Base-by-base conservation (phyloP, 208 protist genomes). In the Wallacemonas sp. region DNA sequence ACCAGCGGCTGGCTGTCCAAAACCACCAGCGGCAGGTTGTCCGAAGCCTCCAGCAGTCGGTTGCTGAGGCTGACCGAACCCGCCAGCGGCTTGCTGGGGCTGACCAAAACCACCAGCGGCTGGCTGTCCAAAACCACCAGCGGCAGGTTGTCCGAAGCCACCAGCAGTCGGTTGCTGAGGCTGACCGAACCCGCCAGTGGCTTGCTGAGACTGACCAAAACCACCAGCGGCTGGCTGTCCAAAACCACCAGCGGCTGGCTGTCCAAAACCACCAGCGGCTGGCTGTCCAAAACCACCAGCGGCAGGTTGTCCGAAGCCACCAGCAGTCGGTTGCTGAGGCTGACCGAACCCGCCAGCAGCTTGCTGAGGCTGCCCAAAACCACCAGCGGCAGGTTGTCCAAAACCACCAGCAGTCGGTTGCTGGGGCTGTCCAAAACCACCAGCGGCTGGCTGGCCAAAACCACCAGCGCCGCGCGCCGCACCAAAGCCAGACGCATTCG, bases 31-130 rank as follows among this genome's bases (percentile, higher is more conserved):
- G 12, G 60, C 58, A 36, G 23, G 39, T 38, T 81, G 70, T 27
- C 75, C 75, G 55, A 81, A 77, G 29, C 69, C 75, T 17, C 63
- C 47, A 0, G 57, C 38, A 44, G 44, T 57, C 29, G 1, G 61
- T 64, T 71, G 70, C 48, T 8, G 12, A 16, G 36, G 12, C 36
- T 17, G 36, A 41, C 36, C 36, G 36, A 41, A 41, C 36, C 36
- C 36, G 0, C 12, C 9, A 16, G 36, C 36, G 36, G 9, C 16
- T 41, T n/a, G n/a, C n/a, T 24, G 39, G 16, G 78, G 23, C 34
- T 74, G 72, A 2, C 77, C 77, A 83, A 83, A 83, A 47, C 77
- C 77, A 48, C 61, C 23, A n/a, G n/a, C n/a, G n/a, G 44, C 46
- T 23, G 23, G 34, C 41, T 71, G 65, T 27, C 72, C 72, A 61